Conservation (phyloP, 2,329 filamentous ascomycete species). For the Coleophoma cylindrospora region DNA sequence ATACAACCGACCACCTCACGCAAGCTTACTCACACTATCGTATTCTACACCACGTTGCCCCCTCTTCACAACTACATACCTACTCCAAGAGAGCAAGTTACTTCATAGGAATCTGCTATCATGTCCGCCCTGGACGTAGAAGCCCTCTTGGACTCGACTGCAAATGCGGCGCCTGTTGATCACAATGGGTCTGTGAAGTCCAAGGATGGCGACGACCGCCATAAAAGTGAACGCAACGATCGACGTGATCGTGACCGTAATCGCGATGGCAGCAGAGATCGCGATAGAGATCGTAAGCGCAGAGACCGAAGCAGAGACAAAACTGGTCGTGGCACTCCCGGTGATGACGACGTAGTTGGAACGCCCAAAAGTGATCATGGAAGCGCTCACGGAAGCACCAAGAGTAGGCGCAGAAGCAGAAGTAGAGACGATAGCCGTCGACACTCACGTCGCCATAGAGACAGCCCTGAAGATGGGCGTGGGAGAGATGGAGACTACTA, state of each 20-base stretch:
- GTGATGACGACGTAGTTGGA: constrained; percentile 52
- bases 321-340: constrained; percentile 35
- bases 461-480: constrained; percentile 37
- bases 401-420: constrained; percentile 75
- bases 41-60: not conserved
- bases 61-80: not conserved
- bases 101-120: constrained; percentile 21
- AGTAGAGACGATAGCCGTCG: constrained; percentile 73
- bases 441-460: constrained; percentile 68
- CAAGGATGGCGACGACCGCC: constrained; percentile 53
- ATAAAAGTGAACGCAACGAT: constrained; percentile 46
- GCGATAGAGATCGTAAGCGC: constrained; percentile 49
- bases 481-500: constrained; percentile 64
- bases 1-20: too few species aligned
- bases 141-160: constrained; percentile 82
- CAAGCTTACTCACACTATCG: too few species aligned
- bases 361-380: constrained; percentile 72
- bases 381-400: constrained; percentile 63
- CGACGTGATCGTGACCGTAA: constrained; percentile 52
- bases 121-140: constrained; percentile 80
- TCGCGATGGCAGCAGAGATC: constrained; percentile 48
- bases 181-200: constrained; percentile 31
- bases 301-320: constrained; percentile 54
- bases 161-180: constrained; percentile 50
- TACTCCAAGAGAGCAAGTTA: not conserved